Conservation (phyloP, 2,329 filamentous ascomycete species). For the Chaetomiaceae sp. region DNA sequence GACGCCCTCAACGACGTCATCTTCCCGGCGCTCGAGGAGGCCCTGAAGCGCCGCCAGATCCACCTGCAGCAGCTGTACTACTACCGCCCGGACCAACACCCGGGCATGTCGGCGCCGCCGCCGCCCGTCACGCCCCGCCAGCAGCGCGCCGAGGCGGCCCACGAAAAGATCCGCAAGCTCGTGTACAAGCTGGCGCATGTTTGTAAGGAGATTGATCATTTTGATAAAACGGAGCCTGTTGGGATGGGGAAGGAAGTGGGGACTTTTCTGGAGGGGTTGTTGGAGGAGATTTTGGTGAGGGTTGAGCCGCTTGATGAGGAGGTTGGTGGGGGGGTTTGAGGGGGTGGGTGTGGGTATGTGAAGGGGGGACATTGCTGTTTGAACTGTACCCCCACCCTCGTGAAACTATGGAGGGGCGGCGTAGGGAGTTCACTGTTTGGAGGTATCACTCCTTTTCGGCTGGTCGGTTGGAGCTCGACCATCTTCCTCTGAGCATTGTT, state of each 20-base stretch:
- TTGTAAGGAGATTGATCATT: slow-evolving; percentile 85
- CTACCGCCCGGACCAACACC: slow-evolving; percentile 36
- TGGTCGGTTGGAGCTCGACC: too few relatives aligned
- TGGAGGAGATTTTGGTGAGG: slow-evolving; percentile 89
- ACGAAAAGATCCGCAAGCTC: slow-evolving; percentile 76
- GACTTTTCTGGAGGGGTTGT: slow-evolving; percentile 82
- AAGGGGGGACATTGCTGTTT: too few relatives aligned
- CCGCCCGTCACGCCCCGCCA: slow-evolving; percentile 54
- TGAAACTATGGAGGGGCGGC: too few relatives aligned
- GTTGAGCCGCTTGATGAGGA: slow-evolving; percentile 83
- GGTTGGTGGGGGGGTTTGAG: slow-evolving; percentile 32
- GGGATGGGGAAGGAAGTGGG: slow-evolving; percentile 90
- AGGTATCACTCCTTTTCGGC: too few relatives aligned
- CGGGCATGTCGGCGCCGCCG: slow-evolving; percentile 21
- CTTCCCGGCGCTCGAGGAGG: slow-evolving; percentile 85
- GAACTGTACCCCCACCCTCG: too few relatives aligned
- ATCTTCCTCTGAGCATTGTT: too few relatives aligned
- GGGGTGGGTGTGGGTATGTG: not conserved
- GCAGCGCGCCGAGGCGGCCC: slow-evolving; percentile 64
- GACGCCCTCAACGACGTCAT: slow-evolving; percentile 89
- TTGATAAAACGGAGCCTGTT: slow-evolving; percentile 79
- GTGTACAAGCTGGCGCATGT: slow-evolving; percentile 78
- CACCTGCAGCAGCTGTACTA: slow-evolving; percentile 46
- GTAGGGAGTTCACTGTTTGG: too few relatives aligned
- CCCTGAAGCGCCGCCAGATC: slow-evolving; percentile 72